Conservation (phyloP, 192 early-diverging fungal genomes). For the Linnemannia hyalina region DNA sequence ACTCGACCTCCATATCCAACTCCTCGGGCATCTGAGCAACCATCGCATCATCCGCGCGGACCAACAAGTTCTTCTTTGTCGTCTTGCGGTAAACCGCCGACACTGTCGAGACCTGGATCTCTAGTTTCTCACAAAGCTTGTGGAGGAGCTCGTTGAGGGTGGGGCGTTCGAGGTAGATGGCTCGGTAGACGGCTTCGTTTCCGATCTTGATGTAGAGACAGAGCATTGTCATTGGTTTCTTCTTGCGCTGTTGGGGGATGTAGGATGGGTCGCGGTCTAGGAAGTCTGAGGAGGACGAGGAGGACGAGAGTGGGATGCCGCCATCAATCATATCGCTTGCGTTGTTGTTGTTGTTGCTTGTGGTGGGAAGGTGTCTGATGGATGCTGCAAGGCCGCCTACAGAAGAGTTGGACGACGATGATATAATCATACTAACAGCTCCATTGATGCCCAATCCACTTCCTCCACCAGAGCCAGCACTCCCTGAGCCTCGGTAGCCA, state of each 20-base stretch:
- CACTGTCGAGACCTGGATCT: conserved; percentile 54
- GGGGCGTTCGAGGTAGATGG: conserved; percentile 73
- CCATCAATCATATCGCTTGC: conserved; percentile 11
- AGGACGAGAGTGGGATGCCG: background rate
- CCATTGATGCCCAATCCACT: background rate
- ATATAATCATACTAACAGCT: background rate
- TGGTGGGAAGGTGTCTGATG: background rate
- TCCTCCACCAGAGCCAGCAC: background rate
- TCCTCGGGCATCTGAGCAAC: conserved; percentile 74
- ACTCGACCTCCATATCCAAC: conserved; percentile 72
- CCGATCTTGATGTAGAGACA: conserved; percentile 70
- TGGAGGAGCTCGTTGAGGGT: conserved; percentile 64
- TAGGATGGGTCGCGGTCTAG: conserved; percentile 76
- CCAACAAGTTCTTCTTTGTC: conserved; percentile 65
- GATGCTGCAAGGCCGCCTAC: background rate
- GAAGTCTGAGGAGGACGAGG: conserved; percentile 55
- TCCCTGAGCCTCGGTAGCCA: background rate
- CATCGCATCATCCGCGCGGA: conserved; percentile 70
- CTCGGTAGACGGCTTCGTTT: conserved; percentile 68
- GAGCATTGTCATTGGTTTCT: conserved; percentile 59
- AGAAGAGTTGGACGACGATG: background rate
- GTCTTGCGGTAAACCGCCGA: conserved; percentile 59
- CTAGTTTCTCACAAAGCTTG: conserved; percentile 66
- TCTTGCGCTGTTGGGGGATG: conserved; percentile 63
- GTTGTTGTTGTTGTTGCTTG: conserved; percentile 2